Conservation (phyloP, 192 early-diverging fungal species). For the Coemansia furcata region DNA sequence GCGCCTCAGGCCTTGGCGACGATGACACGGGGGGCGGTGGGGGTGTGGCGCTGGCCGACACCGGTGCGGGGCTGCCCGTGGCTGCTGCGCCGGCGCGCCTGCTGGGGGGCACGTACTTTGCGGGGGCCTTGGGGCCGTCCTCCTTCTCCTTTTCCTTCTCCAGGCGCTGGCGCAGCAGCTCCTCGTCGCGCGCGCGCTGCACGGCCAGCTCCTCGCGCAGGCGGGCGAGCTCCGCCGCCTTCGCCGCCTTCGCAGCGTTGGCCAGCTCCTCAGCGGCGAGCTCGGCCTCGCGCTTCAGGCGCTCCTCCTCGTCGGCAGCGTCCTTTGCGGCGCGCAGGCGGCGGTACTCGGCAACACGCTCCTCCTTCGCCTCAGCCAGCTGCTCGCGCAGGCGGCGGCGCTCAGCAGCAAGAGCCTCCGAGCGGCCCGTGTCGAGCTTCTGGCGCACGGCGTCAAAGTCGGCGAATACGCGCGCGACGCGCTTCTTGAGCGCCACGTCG, state of each 20-base stretch:
- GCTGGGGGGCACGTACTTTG: constrained; percentile 45
- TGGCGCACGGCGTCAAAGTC: constrained; percentile 70
- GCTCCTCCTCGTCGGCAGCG: constrained; percentile 52
- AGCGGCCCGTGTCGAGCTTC: constrained; percentile 55
- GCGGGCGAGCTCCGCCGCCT: constrained; percentile 39
- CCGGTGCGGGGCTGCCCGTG: not conserved
- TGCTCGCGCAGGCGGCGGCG: constrained; percentile 63
- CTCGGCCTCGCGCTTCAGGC: constrained; percentile 43
- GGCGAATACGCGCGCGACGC: constrained; percentile 75
- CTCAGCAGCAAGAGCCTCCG: constrained; percentile 62
- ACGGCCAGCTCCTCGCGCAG: constrained; percentile 47
- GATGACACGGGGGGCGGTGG: not conserved
- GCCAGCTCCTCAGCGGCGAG: constrained; percentile 32
- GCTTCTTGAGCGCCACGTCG: constrained; percentile 73
- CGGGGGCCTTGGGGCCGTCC: constrained; percentile 5
- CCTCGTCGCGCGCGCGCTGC: constrained; percentile 46
- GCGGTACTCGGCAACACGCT: constrained; percentile 52
- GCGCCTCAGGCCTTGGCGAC: not conserved
- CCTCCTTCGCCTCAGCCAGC: constrained; percentile 43
- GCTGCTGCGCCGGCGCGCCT: constrained; percentile 12
- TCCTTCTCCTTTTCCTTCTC: constrained; percentile 26
- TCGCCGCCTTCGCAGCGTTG: constrained; percentile 28
- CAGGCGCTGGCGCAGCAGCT: constrained; percentile 52
- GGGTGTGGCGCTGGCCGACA: constrained; percentile 12
- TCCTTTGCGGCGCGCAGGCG: constrained; percentile 43